Evolutionary conservation across 108 stramenopile species (phyloP), one percentile per base, ranked within the genome.

Genomic region (Epithemia pelagica): DNA sequence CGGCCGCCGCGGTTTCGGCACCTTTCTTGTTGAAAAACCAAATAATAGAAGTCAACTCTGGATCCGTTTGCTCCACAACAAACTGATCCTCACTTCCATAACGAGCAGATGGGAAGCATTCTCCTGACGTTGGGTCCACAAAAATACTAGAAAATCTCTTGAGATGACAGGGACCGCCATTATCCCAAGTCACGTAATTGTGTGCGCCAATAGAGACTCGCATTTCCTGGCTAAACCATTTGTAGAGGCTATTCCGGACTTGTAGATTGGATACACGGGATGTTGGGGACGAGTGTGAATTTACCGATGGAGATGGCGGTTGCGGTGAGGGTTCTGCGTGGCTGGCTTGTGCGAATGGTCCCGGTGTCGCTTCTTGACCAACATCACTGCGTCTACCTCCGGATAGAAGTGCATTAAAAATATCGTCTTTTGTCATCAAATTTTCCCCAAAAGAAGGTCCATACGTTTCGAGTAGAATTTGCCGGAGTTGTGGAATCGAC

Each of bases 131-230:
- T 23, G 56, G 56, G 56, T 27, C 22, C 8, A 23, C 22, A 21
- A 58, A 58, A 26, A 58, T 21, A 37, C 66, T 24, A 15, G 72
- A 59, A 46, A 76, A 80, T 29, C 25, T 57, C 32, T 27, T 26
- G 30, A 66, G 26, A 58, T 72, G 71, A 30, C 58, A 59, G 27
- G 26, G 59, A 25, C 58, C 54, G 32, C 59, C 72, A 69, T 79
- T 66, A 24, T 69, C 29, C 82, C 82, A 82, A 1, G 68, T 68
- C 0, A 75, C 22, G 58, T 78, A 84, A n/a, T 78, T 53, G 28
- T 26, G 26, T 28, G 10, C 15, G 37, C 37, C 37, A 46, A 46
- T 46, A 46, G 37, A 46, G 5, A 46, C 5, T 46, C 37, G 5
- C 10, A 10, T 5, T 15, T 46, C 37, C 15, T 46, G 37, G 15